Evolutionary conservation across 495 filamentous ascomycete genomes (phyloP).

Genomic region (Penicillium cinerascens): DNA sequence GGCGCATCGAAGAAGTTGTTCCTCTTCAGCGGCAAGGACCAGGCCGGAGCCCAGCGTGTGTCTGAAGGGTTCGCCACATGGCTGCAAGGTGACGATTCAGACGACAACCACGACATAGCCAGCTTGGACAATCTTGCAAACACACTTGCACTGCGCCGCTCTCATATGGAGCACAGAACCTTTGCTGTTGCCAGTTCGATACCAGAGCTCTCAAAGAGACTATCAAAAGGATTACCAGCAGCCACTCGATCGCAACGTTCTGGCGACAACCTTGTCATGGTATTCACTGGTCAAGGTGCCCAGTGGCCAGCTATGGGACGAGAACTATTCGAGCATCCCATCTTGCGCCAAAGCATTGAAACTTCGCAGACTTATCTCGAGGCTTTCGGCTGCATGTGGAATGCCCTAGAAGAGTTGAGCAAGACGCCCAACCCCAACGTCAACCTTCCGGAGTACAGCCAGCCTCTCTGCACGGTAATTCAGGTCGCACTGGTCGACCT

Average conservation of each 20-base stretch:
- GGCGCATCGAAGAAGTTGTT: not conserved
- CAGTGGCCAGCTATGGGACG: conserved; percentile 35
- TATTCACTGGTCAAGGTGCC: conserved; percentile 43
- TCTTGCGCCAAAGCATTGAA: not conserved
- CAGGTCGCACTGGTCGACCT: conserved; percentile 3
- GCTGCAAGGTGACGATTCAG: not conserved
- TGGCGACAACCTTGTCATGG: not conserved
- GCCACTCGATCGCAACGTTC: too few relatives aligned
- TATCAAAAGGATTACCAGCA: too few relatives aligned
- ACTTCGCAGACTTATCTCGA: not conserved
- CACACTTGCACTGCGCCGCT: too few relatives aligned
- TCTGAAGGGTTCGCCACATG: not conserved
- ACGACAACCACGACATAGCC: not conserved
- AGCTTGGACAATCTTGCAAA: not conserved
- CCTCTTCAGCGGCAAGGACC: conserved; percentile 1
- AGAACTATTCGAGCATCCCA: conserved; percentile 14
- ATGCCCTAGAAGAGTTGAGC: not conserved
- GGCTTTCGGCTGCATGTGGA: conserved; percentile 1
- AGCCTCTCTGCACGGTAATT: not conserved
- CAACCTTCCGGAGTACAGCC: conserved; percentile 17
- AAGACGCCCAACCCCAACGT: not conserved
- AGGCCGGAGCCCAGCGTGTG: not conserved
- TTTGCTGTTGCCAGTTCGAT: not conserved
- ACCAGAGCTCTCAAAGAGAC: not conserved
- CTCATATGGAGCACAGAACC: too few relatives aligned